Conservation (phyloP, 805 yeast species). For the Cyberlindnera xishuangbannaensis region DNA sequence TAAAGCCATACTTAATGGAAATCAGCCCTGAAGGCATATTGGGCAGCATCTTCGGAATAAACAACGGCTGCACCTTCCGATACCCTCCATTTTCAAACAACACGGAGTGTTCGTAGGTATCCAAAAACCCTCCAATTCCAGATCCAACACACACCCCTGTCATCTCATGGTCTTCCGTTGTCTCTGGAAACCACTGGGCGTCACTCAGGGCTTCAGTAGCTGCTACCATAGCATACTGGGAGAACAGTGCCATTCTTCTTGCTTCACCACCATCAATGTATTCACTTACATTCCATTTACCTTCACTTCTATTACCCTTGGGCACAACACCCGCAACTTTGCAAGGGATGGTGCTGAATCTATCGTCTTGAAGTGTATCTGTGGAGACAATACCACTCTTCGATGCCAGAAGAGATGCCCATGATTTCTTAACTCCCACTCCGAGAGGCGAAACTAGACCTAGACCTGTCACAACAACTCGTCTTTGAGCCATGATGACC, state of each 20-base stretch:
- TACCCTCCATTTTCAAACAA: slow-evolving; percentile 47
- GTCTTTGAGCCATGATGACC: slow-evolving; percentile 12
- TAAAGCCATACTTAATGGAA: slow-evolving; percentile 67
- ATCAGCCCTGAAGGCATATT: slow-evolving; percentile 96
- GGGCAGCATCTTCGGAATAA: slow-evolving; percentile 75
- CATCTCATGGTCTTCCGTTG: slow-evolving; percentile 28
- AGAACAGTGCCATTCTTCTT: slow-evolving; percentile 62
- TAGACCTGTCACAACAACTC: slow-evolving; percentile 91
- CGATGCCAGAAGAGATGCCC: slow-evolving; percentile 47
- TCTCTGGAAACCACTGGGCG: slow-evolving; percentile 46
- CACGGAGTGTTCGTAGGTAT: slow-evolving; percentile 57
- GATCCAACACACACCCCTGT: slow-evolving; percentile 87
- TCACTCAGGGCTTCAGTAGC: slow-evolving; percentile 72
- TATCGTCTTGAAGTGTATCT: slow-evolving; percentile 22
- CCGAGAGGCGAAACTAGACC: slow-evolving; percentile 89
- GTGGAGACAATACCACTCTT: slow-evolving; percentile 60
- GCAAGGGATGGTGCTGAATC: slow-evolving; percentile 51
- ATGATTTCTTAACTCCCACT: slow-evolving; percentile 48
- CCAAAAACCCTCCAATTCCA: slow-evolving; percentile 85
- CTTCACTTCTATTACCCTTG: slow-evolving; percentile 34
- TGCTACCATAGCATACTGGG: slow-evolving; percentile 76
- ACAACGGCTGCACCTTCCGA: slow-evolving; percentile 73
- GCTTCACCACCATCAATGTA: slow-evolving; percentile 37
- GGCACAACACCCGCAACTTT: slow-evolving; percentile 77
- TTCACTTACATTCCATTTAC: slow-evolving; percentile 46